phyloP scores from a whole-genome alignment of 1,284 basidiomycete genomes.

The Hypsizygus ulmarius region DNA sequence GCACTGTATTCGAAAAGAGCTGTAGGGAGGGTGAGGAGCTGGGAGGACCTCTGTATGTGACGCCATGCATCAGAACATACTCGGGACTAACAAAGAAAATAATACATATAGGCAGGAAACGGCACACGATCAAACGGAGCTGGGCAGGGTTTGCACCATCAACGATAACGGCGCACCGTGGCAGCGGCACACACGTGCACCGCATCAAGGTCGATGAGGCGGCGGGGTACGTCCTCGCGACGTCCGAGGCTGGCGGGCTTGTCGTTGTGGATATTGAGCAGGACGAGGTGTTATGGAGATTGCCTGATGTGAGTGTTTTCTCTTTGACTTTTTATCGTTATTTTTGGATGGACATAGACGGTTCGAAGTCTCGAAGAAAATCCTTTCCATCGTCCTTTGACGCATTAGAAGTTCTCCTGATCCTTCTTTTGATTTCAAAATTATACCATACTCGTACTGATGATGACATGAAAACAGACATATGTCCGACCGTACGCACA shows the following conservation, averaged over 20 bases:
- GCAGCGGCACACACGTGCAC: conserved; percentile 46
- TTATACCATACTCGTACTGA: not conserved
- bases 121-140: conserved; percentile 43
- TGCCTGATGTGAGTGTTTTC: conserved; percentile 44
- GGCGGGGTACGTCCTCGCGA: conserved; percentile 54
- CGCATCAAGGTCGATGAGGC: conserved; percentile 72
- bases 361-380: too few species aligned
- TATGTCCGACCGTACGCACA: conserved; percentile 62
- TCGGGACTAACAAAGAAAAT: conserved; percentile 4
- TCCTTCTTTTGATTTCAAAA: not conserved
- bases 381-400: too few species aligned
- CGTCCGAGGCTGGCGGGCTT: conserved; percentile 52
- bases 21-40: conserved; percentile 35
- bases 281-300: conserved; percentile 52
- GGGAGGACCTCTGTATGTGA: conserved; percentile 61
- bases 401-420: too few species aligned
- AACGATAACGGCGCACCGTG: conserved; percentile 30
- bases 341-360: too few species aligned
- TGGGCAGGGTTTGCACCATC: conserved; percentile 56
- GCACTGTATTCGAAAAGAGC: conserved; percentile 28
- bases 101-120: conserved; percentile 40
- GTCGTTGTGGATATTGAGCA: conserved; percentile 51
- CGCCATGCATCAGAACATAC: not conserved
- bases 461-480: conserved; percentile 29
- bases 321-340: too few species aligned